Percentiles rank a stretch among this genome's conserved stretches.
Evolutionary conservation across 805 yeast species (phyloP).

Genomic region (Candida odintsovae): DNA sequence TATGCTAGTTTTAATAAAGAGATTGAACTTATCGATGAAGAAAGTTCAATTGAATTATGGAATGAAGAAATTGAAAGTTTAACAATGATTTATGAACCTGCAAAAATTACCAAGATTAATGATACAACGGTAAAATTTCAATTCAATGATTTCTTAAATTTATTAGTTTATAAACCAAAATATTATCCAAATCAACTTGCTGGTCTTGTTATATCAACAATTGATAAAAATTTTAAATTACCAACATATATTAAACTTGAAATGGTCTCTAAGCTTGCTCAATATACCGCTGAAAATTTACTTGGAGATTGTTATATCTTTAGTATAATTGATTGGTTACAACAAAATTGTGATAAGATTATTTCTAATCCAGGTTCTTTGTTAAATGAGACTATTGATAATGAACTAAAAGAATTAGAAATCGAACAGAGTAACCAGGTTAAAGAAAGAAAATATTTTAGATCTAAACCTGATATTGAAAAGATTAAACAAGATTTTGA

Average conservation of each 20-base stretch:
- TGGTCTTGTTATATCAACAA: slow-evolving; percentile 54
- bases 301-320: slow-evolving; percentile 69
- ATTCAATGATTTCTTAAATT: slow-evolving; percentile 23
- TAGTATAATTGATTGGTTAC: slow-evolving; percentile 72
- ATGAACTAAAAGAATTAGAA: slow-evolving; percentile 2
- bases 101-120: slow-evolving; percentile 25
- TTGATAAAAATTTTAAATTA: slow-evolving; percentile 37
- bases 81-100: slow-evolving; percentile 43
- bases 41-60: slow-evolving; percentile 46
- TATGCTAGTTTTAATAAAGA: slow-evolving; percentile 21
- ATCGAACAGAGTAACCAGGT: background rate
- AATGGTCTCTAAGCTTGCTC: slow-evolving; percentile 42
- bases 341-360: slow-evolving; percentile 50
- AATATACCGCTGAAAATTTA: slow-evolving; percentile 36
- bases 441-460: slow-evolving; percentile 10
- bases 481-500: slow-evolving; percentile 31
- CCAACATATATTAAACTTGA: slow-evolving; percentile 68
- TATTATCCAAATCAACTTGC: slow-evolving; percentile 64
- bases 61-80: slow-evolving; percentile 69
- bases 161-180: slow-evolving; percentile 39
- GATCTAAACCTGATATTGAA: slow-evolving; percentile 27
- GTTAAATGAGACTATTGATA: slow-evolving; percentile 21
- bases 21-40: slow-evolving; percentile 3
- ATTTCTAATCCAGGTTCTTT: slow-evolving; percentile 75
- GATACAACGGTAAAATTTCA: slow-evolving; percentile 16